Evolutionary conservation across 139 green algal genomes (phyloP).

Genomic region (Coelastrella sp.): DNA sequence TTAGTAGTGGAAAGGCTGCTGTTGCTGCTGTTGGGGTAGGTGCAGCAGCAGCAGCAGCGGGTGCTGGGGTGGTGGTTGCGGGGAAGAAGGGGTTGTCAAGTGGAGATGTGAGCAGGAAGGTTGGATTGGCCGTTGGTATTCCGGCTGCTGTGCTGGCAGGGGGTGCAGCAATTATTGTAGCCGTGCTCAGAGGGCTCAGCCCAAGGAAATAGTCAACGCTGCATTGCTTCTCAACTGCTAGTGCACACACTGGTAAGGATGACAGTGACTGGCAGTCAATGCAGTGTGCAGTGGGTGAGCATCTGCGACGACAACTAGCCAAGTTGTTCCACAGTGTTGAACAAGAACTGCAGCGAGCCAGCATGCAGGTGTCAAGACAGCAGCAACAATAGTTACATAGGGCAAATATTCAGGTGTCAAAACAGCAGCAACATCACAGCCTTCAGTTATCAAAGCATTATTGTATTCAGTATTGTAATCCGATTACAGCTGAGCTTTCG

Average conservation of each 20-base stretch:
- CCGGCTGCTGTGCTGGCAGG: slow-evolving; percentile 6
- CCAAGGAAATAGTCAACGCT: not conserved
- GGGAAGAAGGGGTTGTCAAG: not conserved
- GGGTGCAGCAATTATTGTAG: not conserved
- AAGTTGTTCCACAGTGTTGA: too few species aligned
- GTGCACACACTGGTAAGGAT: not conserved
- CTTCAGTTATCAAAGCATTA: too few species aligned
- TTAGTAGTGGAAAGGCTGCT: not conserved
- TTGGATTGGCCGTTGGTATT: slow-evolving; percentile 12
- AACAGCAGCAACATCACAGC: too few species aligned
- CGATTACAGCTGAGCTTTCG: too few species aligned
- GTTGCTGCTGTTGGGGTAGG: not conserved
- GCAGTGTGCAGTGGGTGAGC: too few species aligned
- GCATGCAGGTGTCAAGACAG: too few species aligned
- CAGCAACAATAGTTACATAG: too few species aligned
- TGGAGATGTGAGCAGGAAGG: not conserved
- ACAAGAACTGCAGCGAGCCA: too few species aligned
- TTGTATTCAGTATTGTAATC: too few species aligned
- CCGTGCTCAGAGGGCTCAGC: slow-evolving; percentile 8
- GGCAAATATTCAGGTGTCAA: too few species aligned
- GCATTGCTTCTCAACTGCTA: not conserved
- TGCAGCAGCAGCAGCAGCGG: not conserved
- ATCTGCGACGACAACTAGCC: too few species aligned
- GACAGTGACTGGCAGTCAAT: too few species aligned
- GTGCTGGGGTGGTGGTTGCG: not conserved